phyloP scores from a whole-genome alignment of 176 grass and related monocot species.

The Eragrostis curvula region DNA sequence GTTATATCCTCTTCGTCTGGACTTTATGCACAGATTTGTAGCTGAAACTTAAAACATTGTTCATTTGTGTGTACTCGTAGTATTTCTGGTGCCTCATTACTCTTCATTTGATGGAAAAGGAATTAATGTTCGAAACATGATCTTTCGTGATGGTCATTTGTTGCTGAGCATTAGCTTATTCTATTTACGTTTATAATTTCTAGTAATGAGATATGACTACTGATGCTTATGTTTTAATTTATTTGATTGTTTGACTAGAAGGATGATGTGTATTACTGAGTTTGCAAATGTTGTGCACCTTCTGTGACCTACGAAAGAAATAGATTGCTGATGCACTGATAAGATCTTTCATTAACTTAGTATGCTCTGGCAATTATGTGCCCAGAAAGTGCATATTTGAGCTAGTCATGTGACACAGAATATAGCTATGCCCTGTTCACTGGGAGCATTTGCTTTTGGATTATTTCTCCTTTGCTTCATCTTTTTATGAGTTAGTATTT shows the following conservation, averaged over 20 bases:
- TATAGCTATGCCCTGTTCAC: slow-evolving; percentile 26
- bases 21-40: slow-evolving; percentile 12
- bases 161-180: background rate
- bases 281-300: background rate
- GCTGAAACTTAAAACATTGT: slow-evolving; percentile 10
- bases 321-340: slow-evolving; percentile 11
- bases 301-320: slow-evolving; percentile 29
- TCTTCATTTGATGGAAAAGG: background rate
- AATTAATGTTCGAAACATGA: slow-evolving; percentile 3
- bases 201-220: slow-evolving; percentile 1
- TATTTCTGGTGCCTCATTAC: background rate
- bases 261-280: no score
- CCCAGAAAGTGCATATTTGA: slow-evolving; percentile 29
- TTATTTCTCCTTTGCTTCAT: background rate
- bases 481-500: slow-evolving; percentile 18
- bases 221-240: background rate
- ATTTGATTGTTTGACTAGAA: no score
- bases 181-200: background rate
- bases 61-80: background rate
- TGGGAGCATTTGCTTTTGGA: slow-evolving; percentile 25
- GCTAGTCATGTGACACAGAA: slow-evolving; percentile 10
- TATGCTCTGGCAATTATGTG: slow-evolving; percentile 16
- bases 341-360: slow-evolving; percentile 4
- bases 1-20: background rate
- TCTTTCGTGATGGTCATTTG: slow-evolving; percentile 30